These are phyloP conservation scores for Caryopteris hybrid DNA, from an alignment of 305 asterid genomes.

Conservation along the genomic window DNA sequence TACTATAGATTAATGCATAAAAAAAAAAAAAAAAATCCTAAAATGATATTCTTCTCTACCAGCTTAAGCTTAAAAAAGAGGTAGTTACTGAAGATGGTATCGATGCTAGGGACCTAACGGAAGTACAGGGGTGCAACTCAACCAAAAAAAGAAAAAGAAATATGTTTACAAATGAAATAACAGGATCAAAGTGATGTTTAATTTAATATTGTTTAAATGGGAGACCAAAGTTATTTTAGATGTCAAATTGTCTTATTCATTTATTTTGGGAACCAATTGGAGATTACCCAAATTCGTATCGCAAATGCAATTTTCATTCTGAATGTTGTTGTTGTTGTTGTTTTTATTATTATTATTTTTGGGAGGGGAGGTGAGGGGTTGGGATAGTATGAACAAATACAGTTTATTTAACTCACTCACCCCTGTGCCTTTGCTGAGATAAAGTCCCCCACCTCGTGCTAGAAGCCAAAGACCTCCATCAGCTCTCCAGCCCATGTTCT, in stretches of 20 bases:
- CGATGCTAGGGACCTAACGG: not conserved
- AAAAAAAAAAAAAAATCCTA: not conserved
- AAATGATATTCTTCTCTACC: not conserved
- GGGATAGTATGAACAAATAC: not conserved
- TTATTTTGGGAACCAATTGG: not conserved
- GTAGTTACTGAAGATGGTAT: too few relatives aligned
- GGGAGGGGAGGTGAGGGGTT: not conserved
- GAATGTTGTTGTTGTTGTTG: too few relatives aligned
- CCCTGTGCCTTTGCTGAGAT: slow-evolving; percentile 96
- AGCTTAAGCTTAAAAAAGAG: not conserved
- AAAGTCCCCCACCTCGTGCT: slow-evolving; percentile 97
- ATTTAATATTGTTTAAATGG: not conserved
- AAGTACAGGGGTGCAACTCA: too few relatives aligned
- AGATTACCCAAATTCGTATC: not conserved
- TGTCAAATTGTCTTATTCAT: not conserved
- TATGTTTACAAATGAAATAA: not conserved
- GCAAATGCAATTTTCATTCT: not conserved
- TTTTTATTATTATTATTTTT: too few relatives aligned
- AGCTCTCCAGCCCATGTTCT: slow-evolving; percentile 99
- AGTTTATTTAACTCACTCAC: slow-evolving; percentile 32
- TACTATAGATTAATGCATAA: not conserved
- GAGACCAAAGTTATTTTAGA: not conserved
- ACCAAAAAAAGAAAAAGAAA: too few relatives aligned
- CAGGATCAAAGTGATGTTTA: not conserved
- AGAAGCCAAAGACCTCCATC: slow-evolving; percentile 99